A percentile compares a stretch with the other conserved stretches of the same genome.
Evolutionary conservation across 495 filamentous ascomycete genomes (phyloP).

Genomic region (Penicillium nucicola): DNA sequence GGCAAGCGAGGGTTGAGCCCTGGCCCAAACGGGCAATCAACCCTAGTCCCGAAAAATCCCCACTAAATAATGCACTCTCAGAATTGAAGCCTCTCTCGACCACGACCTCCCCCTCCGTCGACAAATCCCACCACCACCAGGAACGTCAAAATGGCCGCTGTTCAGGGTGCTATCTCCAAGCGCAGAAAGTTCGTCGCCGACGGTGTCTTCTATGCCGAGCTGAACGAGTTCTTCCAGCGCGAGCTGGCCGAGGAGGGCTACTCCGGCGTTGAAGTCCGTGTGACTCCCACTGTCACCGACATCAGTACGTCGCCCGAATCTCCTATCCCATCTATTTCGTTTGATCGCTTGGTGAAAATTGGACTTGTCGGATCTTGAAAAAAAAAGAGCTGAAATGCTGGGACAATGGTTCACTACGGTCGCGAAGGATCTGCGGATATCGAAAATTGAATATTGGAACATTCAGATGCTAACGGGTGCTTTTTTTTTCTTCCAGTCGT

Average conservation of each 20-base stretch:
- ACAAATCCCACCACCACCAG: constrained; percentile 34
- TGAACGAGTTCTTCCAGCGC: constrained; percentile 99
- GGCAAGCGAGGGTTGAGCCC: constrained; percentile 47
- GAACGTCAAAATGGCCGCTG: constrained; percentile 61
- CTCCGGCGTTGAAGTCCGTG: constrained; percentile 98
- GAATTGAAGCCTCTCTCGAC: constrained; percentile 35
- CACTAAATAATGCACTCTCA: constrained; percentile 39
- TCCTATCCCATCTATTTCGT: neutral
- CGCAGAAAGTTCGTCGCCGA: constrained; percentile 99
- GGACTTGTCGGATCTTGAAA: constrained; percentile 7
- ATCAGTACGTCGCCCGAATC: constrained; percentile 66
- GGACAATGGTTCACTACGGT: constrained; percentile 4
- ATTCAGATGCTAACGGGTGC: constrained; percentile 37
- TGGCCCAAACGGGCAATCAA: constrained; percentile 35
- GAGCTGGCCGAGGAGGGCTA: constrained; percentile 99
- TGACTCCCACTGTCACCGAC: constrained; percentile 98
- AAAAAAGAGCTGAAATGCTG: constrained; percentile 8
- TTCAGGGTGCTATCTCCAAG: constrained; percentile 83
- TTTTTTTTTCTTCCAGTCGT: constrained; percentile 60
- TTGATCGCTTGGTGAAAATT: constrained; percentile 12
- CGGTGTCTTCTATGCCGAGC: constrained; percentile 99
- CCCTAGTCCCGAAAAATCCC: constrained; percentile 44
- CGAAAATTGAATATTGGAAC: constrained; percentile 11
- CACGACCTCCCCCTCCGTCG: constrained; percentile 38
- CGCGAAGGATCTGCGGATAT: constrained; percentile 8